phyloP scores from a whole-genome alignment of 208 protist genomes.

The Spongospora subterranea region DNA sequence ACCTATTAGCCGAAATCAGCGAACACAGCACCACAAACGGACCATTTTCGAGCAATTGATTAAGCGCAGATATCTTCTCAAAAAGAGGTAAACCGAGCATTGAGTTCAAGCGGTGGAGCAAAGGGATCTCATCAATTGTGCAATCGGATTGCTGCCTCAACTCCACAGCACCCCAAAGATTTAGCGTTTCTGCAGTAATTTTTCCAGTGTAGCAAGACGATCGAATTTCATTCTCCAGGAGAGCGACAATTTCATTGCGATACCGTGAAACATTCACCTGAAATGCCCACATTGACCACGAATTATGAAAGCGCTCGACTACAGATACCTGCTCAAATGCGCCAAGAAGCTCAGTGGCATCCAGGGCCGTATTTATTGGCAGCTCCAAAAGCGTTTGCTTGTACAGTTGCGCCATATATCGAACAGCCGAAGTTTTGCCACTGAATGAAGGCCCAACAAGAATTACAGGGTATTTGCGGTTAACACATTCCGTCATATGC shows the following conservation, averaged over 20 bases:
- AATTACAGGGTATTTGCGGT: constrained; percentile 91
- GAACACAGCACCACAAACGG: no score
- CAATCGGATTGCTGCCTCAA: background rate
- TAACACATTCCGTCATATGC: constrained; percentile 84
- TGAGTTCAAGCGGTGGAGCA: background rate
- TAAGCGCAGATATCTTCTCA: background rate
- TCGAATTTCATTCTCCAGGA: background rate
- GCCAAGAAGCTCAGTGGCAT: constrained; percentile 99
- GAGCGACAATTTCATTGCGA: background rate
- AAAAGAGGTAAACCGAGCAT: background rate
- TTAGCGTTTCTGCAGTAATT: background rate
- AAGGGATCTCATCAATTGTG: background rate
- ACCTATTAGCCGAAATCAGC: background rate
- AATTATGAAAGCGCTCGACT: background rate
- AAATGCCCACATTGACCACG: background rate
- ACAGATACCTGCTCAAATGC: constrained; percentile 68
- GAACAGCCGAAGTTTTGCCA: constrained; percentile 94
- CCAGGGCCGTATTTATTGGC: constrained; percentile 93
- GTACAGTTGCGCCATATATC: constrained; percentile 86
- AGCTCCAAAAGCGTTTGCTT: constrained; percentile 91
- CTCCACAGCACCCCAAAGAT: background rate
- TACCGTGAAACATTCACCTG: background rate
- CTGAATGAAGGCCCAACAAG: constrained; percentile 89
- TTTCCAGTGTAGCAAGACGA: background rate
- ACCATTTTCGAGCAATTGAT: background rate